These are phyloP conservation scores for Pseudocercospora vitis DNA, from an alignment of 2,329 filamentous ascomycete species.

Conservation along the genomic window DNA sequence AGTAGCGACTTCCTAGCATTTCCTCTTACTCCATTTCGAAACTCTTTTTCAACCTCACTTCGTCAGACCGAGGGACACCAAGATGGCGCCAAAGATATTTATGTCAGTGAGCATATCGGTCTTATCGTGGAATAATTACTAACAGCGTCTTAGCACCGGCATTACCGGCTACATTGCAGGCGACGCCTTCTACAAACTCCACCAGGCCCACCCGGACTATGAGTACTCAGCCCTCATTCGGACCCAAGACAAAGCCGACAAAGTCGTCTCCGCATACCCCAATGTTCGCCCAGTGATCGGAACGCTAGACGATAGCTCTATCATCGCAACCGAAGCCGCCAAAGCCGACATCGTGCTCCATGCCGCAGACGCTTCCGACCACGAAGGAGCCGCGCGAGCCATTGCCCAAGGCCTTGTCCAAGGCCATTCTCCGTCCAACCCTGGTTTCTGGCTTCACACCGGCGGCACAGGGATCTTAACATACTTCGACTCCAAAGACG, in stretches of 20 bases:
- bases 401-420: conserved; percentile 53
- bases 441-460: conserved; percentile 51
- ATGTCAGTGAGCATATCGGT: conserved; percentile 24
- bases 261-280: conserved; percentile 37
- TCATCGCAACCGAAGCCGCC: conserved; percentile 50
- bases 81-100: conserved; percentile 35
- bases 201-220: conserved; percentile 51
- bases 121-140: neutral
- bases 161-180: conserved; percentile 48
- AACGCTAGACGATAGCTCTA: conserved; percentile 47
- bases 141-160: conserved; percentile 29
- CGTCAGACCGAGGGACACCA: neutral
- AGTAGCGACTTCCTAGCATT: conserved; percentile 1
- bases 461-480: conserved; percentile 60
- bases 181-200: conserved; percentile 47
- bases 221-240: conserved; percentile 52
- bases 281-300: conserved; percentile 54
- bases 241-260: conserved; percentile 51
- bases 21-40: conserved; percentile 7
- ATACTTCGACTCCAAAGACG: conserved; percentile 50
- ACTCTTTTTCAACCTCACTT: conserved; percentile 15
- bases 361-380: conserved; percentile 48
- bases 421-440: conserved; percentile 44
- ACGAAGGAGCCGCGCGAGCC: conserved; percentile 50
- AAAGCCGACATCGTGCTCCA: conserved; percentile 56